A percentile compares a stretch with the other conserved stretches of the same genome.
Evolutionary conservation across 805 yeast species (phyloP).

Genomic region (Kluyveromyces siamensis): DNA sequence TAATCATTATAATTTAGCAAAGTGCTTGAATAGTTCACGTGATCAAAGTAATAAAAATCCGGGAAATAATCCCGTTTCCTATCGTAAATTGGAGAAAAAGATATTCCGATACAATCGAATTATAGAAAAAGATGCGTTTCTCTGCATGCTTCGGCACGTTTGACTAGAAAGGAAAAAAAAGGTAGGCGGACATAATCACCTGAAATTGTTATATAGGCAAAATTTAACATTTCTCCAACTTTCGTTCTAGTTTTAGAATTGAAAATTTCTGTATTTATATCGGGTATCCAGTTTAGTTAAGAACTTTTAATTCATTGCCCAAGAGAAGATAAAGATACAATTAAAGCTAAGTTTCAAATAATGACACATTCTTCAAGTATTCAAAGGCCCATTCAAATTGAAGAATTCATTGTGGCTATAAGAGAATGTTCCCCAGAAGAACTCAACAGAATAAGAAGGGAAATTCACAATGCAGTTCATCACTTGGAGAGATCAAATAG

Average conservation of each 20-base stretch:
- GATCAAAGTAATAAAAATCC: no score
- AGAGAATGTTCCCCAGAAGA: conserved; percentile 43
- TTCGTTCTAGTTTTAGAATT: no score
- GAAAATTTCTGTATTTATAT: neutral
- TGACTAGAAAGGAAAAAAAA: no score
- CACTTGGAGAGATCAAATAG: conserved; percentile 46
- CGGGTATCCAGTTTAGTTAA: neutral
- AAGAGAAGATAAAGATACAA: neutral
- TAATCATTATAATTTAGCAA: no score
- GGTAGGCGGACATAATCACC: neutral
- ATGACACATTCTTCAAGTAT: conserved; percentile 10
- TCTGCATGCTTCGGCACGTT: no score
- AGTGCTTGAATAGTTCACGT: no score
- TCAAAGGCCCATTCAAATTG: conserved; percentile 32
- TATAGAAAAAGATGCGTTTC: no score
- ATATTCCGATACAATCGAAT: no score
- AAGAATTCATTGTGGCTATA: conserved; percentile 45
- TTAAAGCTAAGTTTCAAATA: neutral
- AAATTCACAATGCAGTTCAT: conserved; percentile 34
- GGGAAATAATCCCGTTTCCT: no score
- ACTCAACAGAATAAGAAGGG: conserved; percentile 25
- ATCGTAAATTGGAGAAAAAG: no score
- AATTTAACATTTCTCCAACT: neutral
- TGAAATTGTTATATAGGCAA: no score
- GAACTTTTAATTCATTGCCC: no score